Base-by-base conservation (phyloP, 305 asterid genomes). In the Fraxinus velutina region DNA sequence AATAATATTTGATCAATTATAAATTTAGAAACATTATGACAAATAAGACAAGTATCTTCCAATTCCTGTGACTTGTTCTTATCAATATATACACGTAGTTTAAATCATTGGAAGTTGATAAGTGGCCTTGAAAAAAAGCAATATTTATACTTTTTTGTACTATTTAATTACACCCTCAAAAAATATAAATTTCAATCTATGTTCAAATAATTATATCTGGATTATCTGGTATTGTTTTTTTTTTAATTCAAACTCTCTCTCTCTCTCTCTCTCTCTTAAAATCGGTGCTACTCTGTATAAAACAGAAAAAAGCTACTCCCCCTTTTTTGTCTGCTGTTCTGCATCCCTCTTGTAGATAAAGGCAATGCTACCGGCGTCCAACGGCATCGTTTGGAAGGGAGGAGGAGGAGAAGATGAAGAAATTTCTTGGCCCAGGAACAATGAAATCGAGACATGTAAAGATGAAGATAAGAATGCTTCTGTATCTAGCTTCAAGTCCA, bases 401-500 rank as follows among this genome's bases (percentile, higher is more conserved):
- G 87, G 82, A 22, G 82, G 83, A 72, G 88, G 74, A 1, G 89
- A 77, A 47, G 57, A 47, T 47, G 57, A 47, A 47, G 57, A 13
- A 12, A 47, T 47, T 47, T 47, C 57, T 13, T 47, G 57, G 57
- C 57, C 57, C 19, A 47, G 57, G 57, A 47, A 47, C 57, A 47
- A 13, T 47, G 57, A 47, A 47, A 47, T 47, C 57, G 57, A 47
- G 19, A 13, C 19, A 47, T 12, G 57, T 47, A 47, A 47, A 47
- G 79, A 79, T 55, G 89, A 84, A n/a, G 89, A 83, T 55, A 85
- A 87, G 81, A 83, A 77, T 85, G 76, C 89, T 1, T 86, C 91
- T 8, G 83, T 86, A 66, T 80, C 91, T 64, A 82, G 87, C 83
- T 84, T 89, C 89, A 89, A 79, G 83, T 84, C 92, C 86, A 85